Percentiles rank a stretch among this genome's conserved stretches.
These are phyloP conservation scores for Filobasidium uniguttulatum DNA, from an alignment of 1,284 basidiomycete species.

Conservation along the genomic window DNA sequence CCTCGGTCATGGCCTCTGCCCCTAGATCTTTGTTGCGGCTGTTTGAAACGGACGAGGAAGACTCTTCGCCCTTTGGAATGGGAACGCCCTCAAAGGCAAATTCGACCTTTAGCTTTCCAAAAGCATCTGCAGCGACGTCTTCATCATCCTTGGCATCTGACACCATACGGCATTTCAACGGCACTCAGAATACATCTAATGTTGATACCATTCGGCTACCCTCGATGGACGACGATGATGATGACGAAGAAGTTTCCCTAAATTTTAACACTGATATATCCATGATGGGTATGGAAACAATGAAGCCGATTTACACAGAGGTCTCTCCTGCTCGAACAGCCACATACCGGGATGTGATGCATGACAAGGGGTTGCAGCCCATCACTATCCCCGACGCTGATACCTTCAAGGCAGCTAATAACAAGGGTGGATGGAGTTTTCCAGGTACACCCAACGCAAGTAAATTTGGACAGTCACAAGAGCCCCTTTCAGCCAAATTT, in stretches of 20 bases:
- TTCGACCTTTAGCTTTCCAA: background rate
- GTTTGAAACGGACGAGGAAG: conserved; percentile 32
- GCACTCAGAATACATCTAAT: background rate
- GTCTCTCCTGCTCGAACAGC: background rate
- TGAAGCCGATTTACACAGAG: background rate
- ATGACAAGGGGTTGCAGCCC: background rate
- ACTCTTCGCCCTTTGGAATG: background rate
- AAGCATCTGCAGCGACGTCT: background rate
- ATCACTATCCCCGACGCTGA: background rate
- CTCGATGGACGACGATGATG: conserved; percentile 9
- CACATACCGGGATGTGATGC: background rate
- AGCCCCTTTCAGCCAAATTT: too few species aligned
- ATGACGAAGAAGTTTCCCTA: conserved; percentile 5
- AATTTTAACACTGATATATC: conserved; percentile 8
- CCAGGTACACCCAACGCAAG: background rate
- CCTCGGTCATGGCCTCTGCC: conserved; percentile 25
- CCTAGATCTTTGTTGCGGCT: conserved; percentile 35
- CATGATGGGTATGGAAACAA: conserved; percentile 1
- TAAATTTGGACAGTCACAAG: background rate
- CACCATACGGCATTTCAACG: background rate
- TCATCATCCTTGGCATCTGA: background rate
- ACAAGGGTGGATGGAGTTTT: background rate
- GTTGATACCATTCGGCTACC: conserved; percentile 10
- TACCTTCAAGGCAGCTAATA: background rate
- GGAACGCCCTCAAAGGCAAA: conserved; percentile 6